Conservation (phyloP, 2,329 filamentous ascomycete species). For the Aspergillus sp. region DNA sequence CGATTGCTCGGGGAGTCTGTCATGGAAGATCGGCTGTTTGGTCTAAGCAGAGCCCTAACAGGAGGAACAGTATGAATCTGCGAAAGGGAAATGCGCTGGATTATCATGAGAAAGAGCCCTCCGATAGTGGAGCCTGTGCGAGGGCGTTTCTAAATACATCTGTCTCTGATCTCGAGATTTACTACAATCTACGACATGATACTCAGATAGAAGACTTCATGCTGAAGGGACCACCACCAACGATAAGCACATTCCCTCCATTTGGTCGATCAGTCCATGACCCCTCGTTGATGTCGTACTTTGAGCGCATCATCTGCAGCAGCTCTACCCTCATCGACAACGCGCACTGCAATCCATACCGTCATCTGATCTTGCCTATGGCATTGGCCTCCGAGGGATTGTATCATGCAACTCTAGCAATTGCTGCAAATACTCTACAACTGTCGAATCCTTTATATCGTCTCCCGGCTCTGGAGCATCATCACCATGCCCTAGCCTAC, state of each 20-base stretch:
- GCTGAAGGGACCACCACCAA: no score
- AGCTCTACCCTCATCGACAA: conserved; percentile 29
- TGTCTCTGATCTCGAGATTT: background rate
- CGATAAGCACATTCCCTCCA: background rate
- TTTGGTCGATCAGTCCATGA: conserved; percentile 2
- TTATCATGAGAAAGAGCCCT: background rate
- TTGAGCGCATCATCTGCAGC: conserved; percentile 27
- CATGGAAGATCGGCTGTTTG: conserved; percentile 18
- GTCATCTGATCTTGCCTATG: conserved; percentile 30
- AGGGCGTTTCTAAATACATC: background rate
- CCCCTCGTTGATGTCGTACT: conserved; percentile 24
- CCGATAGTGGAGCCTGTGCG: no score
- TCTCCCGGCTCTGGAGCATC: conserved; percentile 25
- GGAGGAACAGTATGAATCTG: background rate
- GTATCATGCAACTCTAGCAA: conserved; percentile 27
- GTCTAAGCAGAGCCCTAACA: no score
- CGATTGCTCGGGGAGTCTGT: conserved; percentile 24
- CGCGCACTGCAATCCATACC: conserved; percentile 28
- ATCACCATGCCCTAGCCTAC: background rate
- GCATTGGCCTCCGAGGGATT: conserved; percentile 25
- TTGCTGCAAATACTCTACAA: conserved; percentile 25
- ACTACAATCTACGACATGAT: background rate
- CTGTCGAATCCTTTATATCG: conserved; percentile 21
- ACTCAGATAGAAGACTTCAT: background rate
- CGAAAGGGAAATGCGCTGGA: background rate